Evolutionary conservation across 2,329 filamentous ascomycete species (phyloP).

Genomic region (Fusarium penzigii): DNA sequence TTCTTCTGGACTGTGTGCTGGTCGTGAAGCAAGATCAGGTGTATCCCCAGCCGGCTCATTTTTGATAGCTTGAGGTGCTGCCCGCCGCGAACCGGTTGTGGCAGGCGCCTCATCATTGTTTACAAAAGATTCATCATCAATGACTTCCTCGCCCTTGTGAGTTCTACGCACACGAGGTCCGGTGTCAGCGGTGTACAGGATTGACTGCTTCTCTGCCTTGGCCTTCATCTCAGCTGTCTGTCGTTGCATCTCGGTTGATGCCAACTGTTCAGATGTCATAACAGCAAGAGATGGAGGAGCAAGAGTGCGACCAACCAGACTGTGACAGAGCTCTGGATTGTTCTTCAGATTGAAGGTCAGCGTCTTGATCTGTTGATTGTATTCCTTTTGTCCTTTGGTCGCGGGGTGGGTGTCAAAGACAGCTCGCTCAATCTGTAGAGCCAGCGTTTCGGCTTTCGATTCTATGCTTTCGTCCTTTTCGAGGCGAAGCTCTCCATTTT

Average conservation of each 20-base stretch:
- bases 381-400: conserved; percentile 48
- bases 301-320: conserved; percentile 72
- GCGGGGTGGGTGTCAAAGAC: conserved; percentile 58
- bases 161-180: conserved; percentile 81
- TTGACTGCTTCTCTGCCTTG: conserved; percentile 78
- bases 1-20: conserved; percentile 46
- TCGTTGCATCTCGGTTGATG: conserved; percentile 82
- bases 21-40: conserved; percentile 27
- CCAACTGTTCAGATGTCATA: conserved; percentile 90
- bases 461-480: conserved; percentile 65
- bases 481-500: conserved; percentile 63
- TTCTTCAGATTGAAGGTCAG: conserved; percentile 87
- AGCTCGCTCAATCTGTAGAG: conserved; percentile 77
- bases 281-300: conserved; percentile 75
- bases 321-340: conserved; percentile 75
- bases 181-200: conserved; percentile 71
- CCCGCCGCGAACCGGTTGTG: conserved; percentile 22
- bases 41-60: conserved; percentile 34
- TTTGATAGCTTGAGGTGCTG: conserved; percentile 33
- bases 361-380: conserved; percentile 67
- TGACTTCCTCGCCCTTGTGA: conserved; percentile 91
- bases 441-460: conserved; percentile 67
- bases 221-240: conserved; percentile 77
- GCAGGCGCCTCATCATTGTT: conserved; percentile 36
- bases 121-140: conserved; percentile 71